Percentiles rank a stretch among this genome's conserved stretches.
These are phyloP conservation scores for Diaporthe australafricana DNA, from an alignment of 2,329 filamentous ascomycete genomes.

Conservation along the genomic window DNA sequence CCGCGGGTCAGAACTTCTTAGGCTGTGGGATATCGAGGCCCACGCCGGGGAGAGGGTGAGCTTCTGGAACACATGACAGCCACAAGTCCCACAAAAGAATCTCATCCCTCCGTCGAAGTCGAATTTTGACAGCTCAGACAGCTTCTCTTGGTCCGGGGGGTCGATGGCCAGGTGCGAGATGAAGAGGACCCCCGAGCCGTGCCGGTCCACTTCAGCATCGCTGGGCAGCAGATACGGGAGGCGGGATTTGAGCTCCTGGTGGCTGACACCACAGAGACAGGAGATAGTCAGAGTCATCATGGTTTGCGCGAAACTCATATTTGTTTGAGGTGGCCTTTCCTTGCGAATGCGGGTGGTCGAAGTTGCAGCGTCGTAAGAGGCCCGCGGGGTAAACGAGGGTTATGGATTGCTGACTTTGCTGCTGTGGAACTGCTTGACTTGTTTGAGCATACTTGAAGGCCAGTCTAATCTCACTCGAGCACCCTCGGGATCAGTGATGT, in stretches of 20 bases:
- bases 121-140: constrained; percentile 28
- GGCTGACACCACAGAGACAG: constrained; percentile 21
- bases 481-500: no score
- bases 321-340: no score
- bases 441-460: no score
- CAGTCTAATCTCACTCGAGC: no score
- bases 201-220: constrained; percentile 45
- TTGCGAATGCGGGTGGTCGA: no score
- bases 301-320: no score
- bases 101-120: constrained; percentile 35
- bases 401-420: no score
- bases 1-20: constrained; percentile 42
- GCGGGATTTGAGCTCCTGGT: neutral
- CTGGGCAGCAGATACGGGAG: constrained; percentile 24
- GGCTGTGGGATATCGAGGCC: neutral
- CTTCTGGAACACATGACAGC: constrained; percentile 54
- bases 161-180: constrained; percentile 51
- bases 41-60: neutral
- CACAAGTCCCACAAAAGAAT: constrained; percentile 55
- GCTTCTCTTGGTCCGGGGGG: constrained; percentile 37
- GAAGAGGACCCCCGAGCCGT: constrained; percentile 50
- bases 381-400: no score
- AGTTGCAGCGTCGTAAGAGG: no score
- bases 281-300: neutral
- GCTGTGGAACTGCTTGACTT: no score